phyloP scores from a whole-genome alignment of 1,284 basidiomycete genomes.

The Phenoliferia sp. region DNA sequence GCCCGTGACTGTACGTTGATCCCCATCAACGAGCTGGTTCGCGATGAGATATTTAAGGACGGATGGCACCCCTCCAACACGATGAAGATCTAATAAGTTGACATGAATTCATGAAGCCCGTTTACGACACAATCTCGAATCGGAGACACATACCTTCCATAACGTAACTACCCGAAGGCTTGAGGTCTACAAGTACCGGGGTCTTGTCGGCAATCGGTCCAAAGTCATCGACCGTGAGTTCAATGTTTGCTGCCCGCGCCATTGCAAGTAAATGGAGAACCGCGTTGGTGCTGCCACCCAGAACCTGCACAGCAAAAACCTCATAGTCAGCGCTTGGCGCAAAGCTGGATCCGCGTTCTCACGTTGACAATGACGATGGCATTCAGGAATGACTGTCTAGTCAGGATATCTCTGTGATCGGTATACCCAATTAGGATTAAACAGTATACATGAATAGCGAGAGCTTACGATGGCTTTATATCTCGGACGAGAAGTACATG shows the following conservation, averaged over 20 bases:
- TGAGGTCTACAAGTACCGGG: conserved; percentile 47
- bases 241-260: conserved; percentile 43
- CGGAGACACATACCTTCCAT: not conserved
- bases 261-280: conserved; percentile 48
- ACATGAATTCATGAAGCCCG: not conserved
- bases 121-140: not conserved
- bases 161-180: conserved; percentile 44
- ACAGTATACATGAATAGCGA: not conserved
- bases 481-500: conserved; percentile 58
- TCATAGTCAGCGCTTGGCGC: too few relatives aligned
- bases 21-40: conserved; percentile 14
- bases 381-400: conserved; percentile 46
- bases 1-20: conserved; percentile 40
- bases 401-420: conserved; percentile 41
- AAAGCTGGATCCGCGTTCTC: too few relatives aligned
- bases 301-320: too few relatives aligned
- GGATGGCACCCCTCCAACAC: conserved; percentile 46
- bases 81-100: conserved; percentile 47
- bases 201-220: conserved; percentile 43
- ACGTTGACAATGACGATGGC: conserved; percentile 46
- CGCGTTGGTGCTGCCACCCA: conserved; percentile 49
- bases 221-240: conserved; percentile 46
- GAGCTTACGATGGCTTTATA: conserved; percentile 36
- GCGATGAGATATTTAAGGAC: conserved; percentile 22
- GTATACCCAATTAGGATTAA: not conserved